phyloP scores from a whole-genome alignment of 2,329 filamentous ascomycete genomes.

The Calonectria honghensis region DNA sequence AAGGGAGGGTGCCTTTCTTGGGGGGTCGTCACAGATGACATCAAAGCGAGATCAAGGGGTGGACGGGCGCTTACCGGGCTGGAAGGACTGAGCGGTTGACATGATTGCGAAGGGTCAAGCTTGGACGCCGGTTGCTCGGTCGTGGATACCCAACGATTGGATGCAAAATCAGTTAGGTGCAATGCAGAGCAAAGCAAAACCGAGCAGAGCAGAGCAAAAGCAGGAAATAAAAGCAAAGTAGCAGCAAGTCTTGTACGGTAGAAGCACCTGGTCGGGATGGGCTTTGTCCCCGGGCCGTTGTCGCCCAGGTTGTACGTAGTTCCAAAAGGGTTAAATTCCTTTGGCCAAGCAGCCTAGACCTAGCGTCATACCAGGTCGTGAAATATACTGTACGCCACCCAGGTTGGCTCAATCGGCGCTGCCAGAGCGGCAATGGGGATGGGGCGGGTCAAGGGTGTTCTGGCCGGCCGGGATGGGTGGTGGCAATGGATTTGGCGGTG shows the following conservation, averaged over 20 bases:
- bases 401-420: slow-evolving; percentile 48
- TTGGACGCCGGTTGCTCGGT: slow-evolving; percentile 53
- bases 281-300: slow-evolving; percentile 44
- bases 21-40: slow-evolving; percentile 54
- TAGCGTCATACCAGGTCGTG: slow-evolving; percentile 57
- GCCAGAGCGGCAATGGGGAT: slow-evolving; percentile 40
- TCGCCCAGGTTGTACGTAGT: slow-evolving; percentile 49
- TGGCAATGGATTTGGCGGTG: slow-evolving; percentile 47
- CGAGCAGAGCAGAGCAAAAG: slow-evolving; percentile 43
- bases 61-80: slow-evolving; percentile 54
- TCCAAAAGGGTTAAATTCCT: slow-evolving; percentile 58
- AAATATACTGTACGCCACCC: slow-evolving; percentile 51
- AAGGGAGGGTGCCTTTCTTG: slow-evolving; percentile 44
- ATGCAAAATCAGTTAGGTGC: slow-evolving; percentile 27
- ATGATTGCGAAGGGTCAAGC: slow-evolving; percentile 54
- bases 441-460: slow-evolving; percentile 52
- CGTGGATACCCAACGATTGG: slow-evolving; percentile 47
- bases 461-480: slow-evolving; percentile 45
- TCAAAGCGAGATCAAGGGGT: slow-evolving; percentile 57
- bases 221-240: slow-evolving; percentile 41
- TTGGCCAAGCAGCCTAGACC: slow-evolving; percentile 53
- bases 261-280: slow-evolving; percentile 39
- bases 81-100: slow-evolving; percentile 53
- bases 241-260: slow-evolving; percentile 38
- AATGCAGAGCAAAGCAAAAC: slow-evolving; percentile 43